Evolutionary conservation across 2,329 filamentous ascomycete species (phyloP).

Genomic region (Eutypella sp.): DNA sequence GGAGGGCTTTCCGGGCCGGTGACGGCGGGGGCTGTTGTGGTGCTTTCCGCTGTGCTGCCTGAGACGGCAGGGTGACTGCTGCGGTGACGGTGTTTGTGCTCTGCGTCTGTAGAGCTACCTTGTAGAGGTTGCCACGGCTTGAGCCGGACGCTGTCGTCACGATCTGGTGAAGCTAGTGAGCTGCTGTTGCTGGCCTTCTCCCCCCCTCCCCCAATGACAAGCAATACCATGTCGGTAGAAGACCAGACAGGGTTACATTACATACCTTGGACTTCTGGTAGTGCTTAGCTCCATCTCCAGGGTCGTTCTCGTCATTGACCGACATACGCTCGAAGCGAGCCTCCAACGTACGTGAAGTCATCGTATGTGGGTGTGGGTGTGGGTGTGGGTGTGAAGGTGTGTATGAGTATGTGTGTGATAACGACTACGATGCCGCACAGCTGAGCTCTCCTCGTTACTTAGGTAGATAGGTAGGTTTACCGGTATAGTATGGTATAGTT

Average conservation of each 20-base stretch:
- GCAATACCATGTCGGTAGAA: neutral
- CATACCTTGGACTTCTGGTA: conserved; percentile 76
- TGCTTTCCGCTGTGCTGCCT: conserved; percentile 54
- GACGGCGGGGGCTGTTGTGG: conserved; percentile 43
- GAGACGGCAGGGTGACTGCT: conserved; percentile 63
- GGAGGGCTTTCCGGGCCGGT: conserved; percentile 46
- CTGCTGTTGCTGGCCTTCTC: too few relatives aligned
- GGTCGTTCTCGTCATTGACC: conserved; percentile 82
- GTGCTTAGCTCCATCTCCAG: conserved; percentile 44
- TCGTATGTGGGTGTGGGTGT: too few relatives aligned
- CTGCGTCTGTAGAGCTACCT: conserved; percentile 76
- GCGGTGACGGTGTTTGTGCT: conserved; percentile 60
- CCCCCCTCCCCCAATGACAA: too few relatives aligned
- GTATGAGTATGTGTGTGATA: too few relatives aligned
- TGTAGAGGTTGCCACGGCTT: conserved; percentile 76
- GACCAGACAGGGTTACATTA: neutral
- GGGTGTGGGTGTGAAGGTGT: too few relatives aligned
- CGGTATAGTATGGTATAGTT: too few relatives aligned
- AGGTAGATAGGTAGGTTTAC: neutral
- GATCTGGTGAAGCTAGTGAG: too few relatives aligned
- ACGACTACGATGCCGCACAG: too few relatives aligned
- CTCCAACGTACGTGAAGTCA: conserved; percentile 77
- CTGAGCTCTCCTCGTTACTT: conserved; percentile 68
- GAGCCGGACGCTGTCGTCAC: conserved; percentile 42
- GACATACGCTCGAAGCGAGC: conserved; percentile 84